phyloP scores from a whole-genome alignment of 352 stramenopile species.

The Chrysophaeum taylorii region DNA sequence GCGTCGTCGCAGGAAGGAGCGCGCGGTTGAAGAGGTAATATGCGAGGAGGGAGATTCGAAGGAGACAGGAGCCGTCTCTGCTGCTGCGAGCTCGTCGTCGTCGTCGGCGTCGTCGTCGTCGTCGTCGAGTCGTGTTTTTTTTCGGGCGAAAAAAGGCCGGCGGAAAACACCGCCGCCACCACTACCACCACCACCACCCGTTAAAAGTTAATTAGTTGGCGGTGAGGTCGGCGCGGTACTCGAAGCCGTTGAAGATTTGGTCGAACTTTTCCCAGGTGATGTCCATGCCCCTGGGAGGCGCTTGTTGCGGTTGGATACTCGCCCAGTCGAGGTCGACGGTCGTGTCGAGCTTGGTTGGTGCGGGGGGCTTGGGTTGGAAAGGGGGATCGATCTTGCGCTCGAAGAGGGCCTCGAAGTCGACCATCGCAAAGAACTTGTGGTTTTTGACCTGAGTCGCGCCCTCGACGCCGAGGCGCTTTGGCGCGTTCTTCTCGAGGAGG shows the following conservation, averaged over 20 bases:
- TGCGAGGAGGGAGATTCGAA: no score
- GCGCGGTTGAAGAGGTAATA: no score
- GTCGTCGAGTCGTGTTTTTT: background rate
- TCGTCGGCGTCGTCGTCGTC: background rate
- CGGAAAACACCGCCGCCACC: background rate
- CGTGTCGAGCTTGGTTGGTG: background rate
- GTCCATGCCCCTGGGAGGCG: background rate
- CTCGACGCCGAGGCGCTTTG: background rate
- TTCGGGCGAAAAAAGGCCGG: background rate
- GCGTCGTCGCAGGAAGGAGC: no score
- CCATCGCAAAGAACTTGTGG: slow-evolving; percentile 10
- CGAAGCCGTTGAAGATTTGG: slow-evolving; percentile 4
- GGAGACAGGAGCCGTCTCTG: no score
- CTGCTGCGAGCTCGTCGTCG: no score
- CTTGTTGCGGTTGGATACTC: background rate
- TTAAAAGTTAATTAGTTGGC: no score
- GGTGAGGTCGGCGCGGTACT: background rate
- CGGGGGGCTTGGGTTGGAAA: background rate
- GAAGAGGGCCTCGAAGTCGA: slow-evolving; percentile 6
- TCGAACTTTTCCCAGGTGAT: background rate
- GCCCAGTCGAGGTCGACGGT: background rate
- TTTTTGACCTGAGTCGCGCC: background rate
- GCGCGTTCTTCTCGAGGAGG: background rate
- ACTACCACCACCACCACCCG: no score
- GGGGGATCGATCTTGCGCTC: background rate